Conservation (phyloP, 75 land plant genomes). For the Selaginella moellendorffii region DNA sequence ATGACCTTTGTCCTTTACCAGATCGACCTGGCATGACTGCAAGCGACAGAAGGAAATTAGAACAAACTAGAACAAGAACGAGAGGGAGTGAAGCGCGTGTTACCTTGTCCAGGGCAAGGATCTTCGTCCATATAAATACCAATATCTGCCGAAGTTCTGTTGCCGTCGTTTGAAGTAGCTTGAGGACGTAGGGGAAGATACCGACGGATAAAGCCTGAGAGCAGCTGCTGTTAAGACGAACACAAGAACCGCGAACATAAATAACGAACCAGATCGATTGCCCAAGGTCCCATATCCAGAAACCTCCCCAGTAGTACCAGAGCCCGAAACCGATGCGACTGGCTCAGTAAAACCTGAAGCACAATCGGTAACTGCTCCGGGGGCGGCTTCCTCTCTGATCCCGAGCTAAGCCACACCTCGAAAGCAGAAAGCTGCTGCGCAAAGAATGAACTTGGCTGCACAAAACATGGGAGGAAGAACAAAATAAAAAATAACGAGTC, state of each 20-base stretch:
- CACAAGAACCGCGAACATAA: slow-evolving; percentile 4
- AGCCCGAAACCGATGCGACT: slow-evolving; percentile 84
- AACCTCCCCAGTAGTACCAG: slow-evolving; percentile 80
- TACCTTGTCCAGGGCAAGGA: slow-evolving; percentile 96
- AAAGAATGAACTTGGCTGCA: slow-evolving; percentile 86
- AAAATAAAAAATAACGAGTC: too few relatives aligned
- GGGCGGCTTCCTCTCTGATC: slow-evolving; percentile 77
- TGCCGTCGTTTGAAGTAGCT: slow-evolving; percentile 82
- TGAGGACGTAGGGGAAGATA: slow-evolving; percentile 90
- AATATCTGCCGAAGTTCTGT: slow-evolving; percentile 76
- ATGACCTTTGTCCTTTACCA: slow-evolving; percentile 92
- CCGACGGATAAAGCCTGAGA: slow-evolving; percentile 90
- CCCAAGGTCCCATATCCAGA: slow-evolving; percentile 97
- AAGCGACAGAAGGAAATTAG: background rate
- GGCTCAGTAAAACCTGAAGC: slow-evolving; percentile 93
- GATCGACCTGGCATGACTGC: slow-evolving; percentile 94
- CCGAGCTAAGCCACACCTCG: slow-evolving; percentile 96
- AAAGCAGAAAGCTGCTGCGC: slow-evolving; percentile 90
- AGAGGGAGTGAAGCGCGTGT: background rate
- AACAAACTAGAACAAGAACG: slow-evolving; percentile 10
- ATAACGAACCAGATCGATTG: slow-evolving; percentile 75
- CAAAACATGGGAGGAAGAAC: background rate
- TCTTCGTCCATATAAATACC: slow-evolving; percentile 96
- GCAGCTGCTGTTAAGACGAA: background rate
- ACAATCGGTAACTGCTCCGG: slow-evolving; percentile 97